Evolutionary conservation across 2,329 filamentous ascomycete genomes (phyloP), one percentile per base, ranked within the genome.

Genomic region (Verticillium alfalfae): DNA sequence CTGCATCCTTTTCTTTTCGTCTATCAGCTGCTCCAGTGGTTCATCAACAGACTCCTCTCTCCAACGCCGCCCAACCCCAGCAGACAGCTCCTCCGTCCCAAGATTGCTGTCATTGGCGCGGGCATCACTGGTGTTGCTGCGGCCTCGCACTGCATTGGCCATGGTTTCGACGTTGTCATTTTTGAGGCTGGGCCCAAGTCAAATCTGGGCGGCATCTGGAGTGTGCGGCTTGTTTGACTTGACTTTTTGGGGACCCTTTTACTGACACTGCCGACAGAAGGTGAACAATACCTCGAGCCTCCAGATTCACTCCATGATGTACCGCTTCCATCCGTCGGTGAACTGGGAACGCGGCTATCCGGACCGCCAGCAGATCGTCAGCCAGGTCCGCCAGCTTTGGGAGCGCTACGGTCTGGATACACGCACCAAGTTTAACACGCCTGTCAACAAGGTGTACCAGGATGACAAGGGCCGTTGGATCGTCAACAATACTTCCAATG

Each of bases 251-350:
- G 16, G 2, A n/a, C 39, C 26, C 15, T 16, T 41, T 2, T 13
- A 36, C 45, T 57, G 45, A 59, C 58, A 36, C 5, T 18, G 26
- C n/a, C 18, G 31, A 65, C 62, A 91, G 87, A 83, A 84, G 73
- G 90, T 95, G 49, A 94, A 95, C 76, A 90, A 90, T 59, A 93
- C 90, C 0, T 93, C 90, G 0, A 86, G 90, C 16, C 82, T 96
- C 0, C 91, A 95, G 70, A 93, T 96, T 26, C 91, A 96, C 72
- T 91, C 88, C 22, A 73, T 93, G 62, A 95, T 95, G 91, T 96
- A 94, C 73, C 85, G 92, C 26, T 96, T 96, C 72, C 90, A 94
- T 67, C 92, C 92, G 0, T 90, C 89, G 0, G 85, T 96, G 1
- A 81, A 84, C 64, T 96, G 90, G 87, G 79, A 84, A 38, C 78